Conservation (phyloP, 2,329 filamentous ascomycete genomes). For the Scedosporium boydii region DNA sequence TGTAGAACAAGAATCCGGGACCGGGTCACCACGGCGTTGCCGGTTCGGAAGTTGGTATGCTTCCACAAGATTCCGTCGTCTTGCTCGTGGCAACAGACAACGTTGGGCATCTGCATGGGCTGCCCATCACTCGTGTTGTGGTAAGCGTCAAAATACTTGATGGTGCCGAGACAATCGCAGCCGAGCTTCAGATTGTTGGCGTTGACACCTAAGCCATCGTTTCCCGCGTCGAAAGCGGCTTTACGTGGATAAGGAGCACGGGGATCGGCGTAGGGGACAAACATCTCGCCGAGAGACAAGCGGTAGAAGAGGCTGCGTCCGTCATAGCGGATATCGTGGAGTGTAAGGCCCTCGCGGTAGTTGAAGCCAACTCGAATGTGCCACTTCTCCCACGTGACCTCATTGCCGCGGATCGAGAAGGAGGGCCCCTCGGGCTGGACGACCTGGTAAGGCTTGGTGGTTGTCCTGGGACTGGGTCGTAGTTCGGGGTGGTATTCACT, state of each 20-base stretch:
- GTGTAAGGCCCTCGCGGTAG: slow-evolving; percentile 56
- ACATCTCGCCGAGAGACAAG: slow-evolving; percentile 60
- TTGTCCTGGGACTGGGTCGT: slow-evolving; percentile 14
- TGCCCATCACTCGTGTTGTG: slow-evolving; percentile 21
- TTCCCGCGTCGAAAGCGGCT: slow-evolving; percentile 61
- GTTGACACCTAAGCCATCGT: slow-evolving; percentile 53
- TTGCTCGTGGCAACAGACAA: slow-evolving; percentile 27
- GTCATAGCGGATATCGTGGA: slow-evolving; percentile 61
- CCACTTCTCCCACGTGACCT: slow-evolving; percentile 55
- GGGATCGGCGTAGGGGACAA: slow-evolving; percentile 58
- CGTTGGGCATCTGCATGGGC: slow-evolving; percentile 22
- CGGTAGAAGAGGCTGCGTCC: slow-evolving; percentile 59
- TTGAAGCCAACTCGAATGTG: slow-evolving; percentile 60
- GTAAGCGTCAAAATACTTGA: slow-evolving; percentile 31
- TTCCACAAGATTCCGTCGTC: slow-evolving; percentile 53
- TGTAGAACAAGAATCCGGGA: slow-evolving; percentile 52
- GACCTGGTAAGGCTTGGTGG: slow-evolving; percentile 28
- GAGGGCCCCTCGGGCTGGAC: slow-evolving; percentile 26
- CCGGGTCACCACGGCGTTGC: slow-evolving; percentile 46
- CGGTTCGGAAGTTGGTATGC: slow-evolving; percentile 53
- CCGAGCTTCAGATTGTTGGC: slow-evolving; percentile 59
- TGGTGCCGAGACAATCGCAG: slow-evolving; percentile 59
- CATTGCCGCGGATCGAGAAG: slow-evolving; percentile 33
- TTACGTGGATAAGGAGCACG: slow-evolving; percentile 56
- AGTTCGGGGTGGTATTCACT: slow-evolving; percentile 31